A percentile compares a stretch with the other conserved stretches of the same genome.
phyloP scores from a whole-genome alignment of 495 filamentous ascomycete genomes.

The Penicillium desertorum region DNA sequence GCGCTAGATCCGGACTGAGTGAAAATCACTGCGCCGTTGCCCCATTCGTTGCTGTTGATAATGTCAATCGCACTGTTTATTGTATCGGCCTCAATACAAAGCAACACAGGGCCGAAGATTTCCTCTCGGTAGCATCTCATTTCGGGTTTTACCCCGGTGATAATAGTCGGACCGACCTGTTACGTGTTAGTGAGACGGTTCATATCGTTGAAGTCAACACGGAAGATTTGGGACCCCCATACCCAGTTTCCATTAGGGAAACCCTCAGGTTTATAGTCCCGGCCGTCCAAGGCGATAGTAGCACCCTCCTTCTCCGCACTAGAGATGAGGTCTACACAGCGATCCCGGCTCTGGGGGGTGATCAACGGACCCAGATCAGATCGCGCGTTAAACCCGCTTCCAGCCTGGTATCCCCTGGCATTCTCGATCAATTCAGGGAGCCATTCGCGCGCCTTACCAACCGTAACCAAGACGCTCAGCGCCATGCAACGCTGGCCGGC shows the following conservation, averaged over 20 bases:
- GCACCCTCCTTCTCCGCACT: conserved; percentile 91
- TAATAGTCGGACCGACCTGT: conserved; percentile 89
- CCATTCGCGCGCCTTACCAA: conserved; percentile 95
- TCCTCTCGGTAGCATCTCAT: conserved; percentile 97
- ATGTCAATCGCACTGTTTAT: conserved; percentile 72
- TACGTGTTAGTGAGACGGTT: not conserved
- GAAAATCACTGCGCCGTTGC: conserved; percentile 69
- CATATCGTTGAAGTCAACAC: not conserved
- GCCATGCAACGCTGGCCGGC: conserved; percentile 99
- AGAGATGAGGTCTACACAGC: conserved; percentile 85
- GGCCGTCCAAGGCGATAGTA: conserved; percentile 86
- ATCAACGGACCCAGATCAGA: conserved; percentile 95
- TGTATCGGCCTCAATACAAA: conserved; percentile 64
- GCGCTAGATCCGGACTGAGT: conserved; percentile 62
- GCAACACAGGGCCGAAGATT: conserved; percentile 87
- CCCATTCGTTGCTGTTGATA: conserved; percentile 69
- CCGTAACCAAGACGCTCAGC: conserved; percentile 86
- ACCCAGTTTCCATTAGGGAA: conserved; percentile 97
- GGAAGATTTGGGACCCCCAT: conserved; percentile 22
- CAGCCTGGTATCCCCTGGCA: conserved; percentile 74
- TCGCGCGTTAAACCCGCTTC: conserved; percentile 90
- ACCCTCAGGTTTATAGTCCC: conserved; percentile 81
- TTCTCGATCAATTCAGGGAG: conserved; percentile 84
- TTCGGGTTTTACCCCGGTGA: conserved; percentile 82
- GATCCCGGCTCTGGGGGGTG: conserved; percentile 81